Conservation (phyloP, 2,329 filamentous ascomycete genomes). For the Botryotinia narcissicola region DNA sequence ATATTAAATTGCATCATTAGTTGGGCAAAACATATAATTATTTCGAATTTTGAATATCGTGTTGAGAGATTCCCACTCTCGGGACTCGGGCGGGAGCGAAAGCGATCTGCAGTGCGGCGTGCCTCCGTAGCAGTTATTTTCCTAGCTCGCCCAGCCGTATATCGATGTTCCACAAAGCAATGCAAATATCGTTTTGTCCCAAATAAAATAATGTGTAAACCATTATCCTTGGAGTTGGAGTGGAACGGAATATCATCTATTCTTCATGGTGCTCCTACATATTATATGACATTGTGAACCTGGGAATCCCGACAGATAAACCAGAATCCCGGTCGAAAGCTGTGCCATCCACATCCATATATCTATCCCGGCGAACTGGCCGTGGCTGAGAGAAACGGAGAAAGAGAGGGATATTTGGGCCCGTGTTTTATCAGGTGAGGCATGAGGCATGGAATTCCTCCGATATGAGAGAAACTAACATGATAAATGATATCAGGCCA, state of each 20-base stretch:
- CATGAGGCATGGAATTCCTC: not conserved
- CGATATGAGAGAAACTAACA: not conserved
- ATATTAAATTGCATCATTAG: slow-evolving; percentile 1
- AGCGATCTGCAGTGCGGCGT: slow-evolving; percentile 18
- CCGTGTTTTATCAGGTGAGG: slow-evolving; percentile 5
- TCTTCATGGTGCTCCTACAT: not conserved
- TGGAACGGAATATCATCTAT: slow-evolving; percentile 1
- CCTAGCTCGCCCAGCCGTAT: slow-evolving; percentile 10
- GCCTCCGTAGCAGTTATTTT: slow-evolving; percentile 8
- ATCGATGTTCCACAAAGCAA: slow-evolving; percentile 5
- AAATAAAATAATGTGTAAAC: not conserved
- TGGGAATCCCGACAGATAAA: slow-evolving; percentile 6
- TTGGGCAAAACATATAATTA: not conserved
- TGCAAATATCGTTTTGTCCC: slow-evolving; percentile 1
- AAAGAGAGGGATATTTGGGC: not conserved
- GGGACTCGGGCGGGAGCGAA: slow-evolving; percentile 18
- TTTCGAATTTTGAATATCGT: not conserved
- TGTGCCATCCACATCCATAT: not conserved
- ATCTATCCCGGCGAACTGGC: slow-evolving; percentile 15
- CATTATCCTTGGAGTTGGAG: not conserved
- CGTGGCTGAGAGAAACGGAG: slow-evolving; percentile 1
- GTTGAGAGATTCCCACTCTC: slow-evolving; percentile 8
- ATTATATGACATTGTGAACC: not conserved
- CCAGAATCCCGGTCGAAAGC: not conserved
- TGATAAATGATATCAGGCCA: not conserved